Evolutionary conservation across 768 basidiomycete genomes (phyloP).

Genomic region (Cystoderma amianthinum): DNA sequence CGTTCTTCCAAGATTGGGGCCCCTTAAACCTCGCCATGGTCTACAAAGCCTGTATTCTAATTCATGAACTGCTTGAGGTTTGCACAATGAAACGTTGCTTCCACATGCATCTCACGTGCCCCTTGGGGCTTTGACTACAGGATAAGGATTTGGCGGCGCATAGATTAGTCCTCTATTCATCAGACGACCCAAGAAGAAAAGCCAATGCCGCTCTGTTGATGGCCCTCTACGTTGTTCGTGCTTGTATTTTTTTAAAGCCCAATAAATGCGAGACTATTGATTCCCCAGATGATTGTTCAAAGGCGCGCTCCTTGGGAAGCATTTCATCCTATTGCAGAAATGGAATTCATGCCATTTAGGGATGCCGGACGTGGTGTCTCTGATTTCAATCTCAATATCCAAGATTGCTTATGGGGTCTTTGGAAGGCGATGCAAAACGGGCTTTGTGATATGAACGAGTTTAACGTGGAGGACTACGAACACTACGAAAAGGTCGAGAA

Average conservation of each 20-base stretch:
- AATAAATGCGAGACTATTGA: conserved; percentile 7
- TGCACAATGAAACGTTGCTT: conserved; percentile 13
- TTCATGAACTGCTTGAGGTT: conserved; percentile 85
- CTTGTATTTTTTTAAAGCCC: conserved; percentile 1
- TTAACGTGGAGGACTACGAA: conserved; percentile 90
- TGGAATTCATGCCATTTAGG: conserved; percentile 93
- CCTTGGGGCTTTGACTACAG: conserved; percentile 28
- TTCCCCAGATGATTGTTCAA: conserved; percentile 81
- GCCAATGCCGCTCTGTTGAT: conserved; percentile 94
- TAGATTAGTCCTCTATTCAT: conserved; percentile 82
- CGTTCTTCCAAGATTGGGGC: conserved; percentile 94
- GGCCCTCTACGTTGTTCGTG: conserved; percentile 83
- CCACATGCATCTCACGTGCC: conserved; percentile 35
- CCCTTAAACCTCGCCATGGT: conserved; percentile 91
- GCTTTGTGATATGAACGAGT: conserved; percentile 91
- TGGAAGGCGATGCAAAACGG: conserved; percentile 91
- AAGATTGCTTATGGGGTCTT: conserved; percentile 84
- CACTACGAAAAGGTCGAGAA: conserved; percentile 94
- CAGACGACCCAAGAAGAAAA: conserved; percentile 78
- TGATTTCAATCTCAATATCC: conserved; percentile 90
- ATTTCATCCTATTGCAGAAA: conserved; percentile 86
- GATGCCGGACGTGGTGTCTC: conserved; percentile 91
- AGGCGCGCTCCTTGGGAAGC: conserved; percentile 90
- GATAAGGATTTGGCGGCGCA: conserved; percentile 69
- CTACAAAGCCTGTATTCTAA: conserved; percentile 86